These are phyloP conservation scores for Aquilaria yunnanensis DNA, from an alignment of 345 rosid species.

Conservation along the genomic window DNA sequence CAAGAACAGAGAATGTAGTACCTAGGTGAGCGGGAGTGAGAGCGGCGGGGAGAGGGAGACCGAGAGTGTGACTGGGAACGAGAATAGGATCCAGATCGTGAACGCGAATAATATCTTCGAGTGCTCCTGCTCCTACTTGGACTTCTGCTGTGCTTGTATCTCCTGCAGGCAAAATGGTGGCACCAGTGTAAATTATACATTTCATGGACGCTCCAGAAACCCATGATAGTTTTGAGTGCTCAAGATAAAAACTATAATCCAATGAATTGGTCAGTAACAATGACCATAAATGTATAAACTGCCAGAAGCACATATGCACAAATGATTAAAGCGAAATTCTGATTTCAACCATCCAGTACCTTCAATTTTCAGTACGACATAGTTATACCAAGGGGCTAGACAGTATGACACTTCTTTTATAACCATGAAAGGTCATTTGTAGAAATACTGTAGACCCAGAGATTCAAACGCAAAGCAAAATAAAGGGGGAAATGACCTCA, in stretches of 20 bases:
- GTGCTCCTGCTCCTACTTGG: conserved; percentile 56
- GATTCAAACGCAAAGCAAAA: too few species aligned
- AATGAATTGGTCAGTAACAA: not conserved
- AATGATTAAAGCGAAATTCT: not conserved
- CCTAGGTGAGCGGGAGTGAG: conserved; percentile 75
- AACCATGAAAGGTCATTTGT: too few species aligned
- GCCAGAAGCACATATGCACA: not conserved
- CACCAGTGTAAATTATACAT: not conserved
- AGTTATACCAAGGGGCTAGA: too few species aligned
- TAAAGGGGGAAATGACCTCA: too few species aligned
- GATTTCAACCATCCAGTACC: too few species aligned
- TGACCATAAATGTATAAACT: not conserved
- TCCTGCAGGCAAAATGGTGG: conserved; percentile 27
- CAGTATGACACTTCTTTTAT: too few species aligned
- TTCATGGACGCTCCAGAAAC: too few species aligned
- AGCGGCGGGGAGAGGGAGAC: conserved; percentile 30
- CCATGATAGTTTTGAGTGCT: too few species aligned
- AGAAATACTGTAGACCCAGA: too few species aligned
- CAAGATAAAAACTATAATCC: not conserved
- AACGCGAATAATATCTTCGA: conserved; percentile 45
- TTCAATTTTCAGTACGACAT: too few species aligned
- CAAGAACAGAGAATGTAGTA: conserved; percentile 11
- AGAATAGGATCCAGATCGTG: conserved; percentile 32
- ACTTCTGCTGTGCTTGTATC: conserved; percentile 55
- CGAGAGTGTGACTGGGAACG: conserved; percentile 28